Evolutionary conservation across 179 eudicot genomes (phyloP).

Genomic region (Vitellaria paradoxa): DNA sequence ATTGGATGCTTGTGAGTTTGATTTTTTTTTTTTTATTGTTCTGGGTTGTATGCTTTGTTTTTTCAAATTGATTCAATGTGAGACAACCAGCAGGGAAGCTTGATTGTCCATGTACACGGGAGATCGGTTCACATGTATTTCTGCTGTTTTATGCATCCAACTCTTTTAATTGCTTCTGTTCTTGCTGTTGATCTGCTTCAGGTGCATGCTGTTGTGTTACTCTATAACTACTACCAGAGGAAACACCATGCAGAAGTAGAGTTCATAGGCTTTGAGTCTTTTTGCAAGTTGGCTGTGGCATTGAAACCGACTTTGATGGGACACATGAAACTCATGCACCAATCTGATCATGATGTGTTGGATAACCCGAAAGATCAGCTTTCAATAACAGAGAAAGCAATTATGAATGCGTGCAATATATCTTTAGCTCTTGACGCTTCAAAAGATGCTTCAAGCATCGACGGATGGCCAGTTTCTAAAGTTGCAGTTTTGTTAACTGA

Average conservation of each 20-base stretch:
- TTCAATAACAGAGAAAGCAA: conserved; percentile 69
- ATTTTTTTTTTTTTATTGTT: not conserved
- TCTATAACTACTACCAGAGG: conserved; percentile 87
- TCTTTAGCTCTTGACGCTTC: conserved; percentile 54
- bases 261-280: conserved; percentile 58
- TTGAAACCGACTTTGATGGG: conserved; percentile 49
- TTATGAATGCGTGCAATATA: conserved; percentile 63
- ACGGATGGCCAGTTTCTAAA: conserved; percentile 65
- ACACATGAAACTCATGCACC: conserved; percentile 45
- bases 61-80: not conserved
- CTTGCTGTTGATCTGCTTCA: conserved; percentile 26
- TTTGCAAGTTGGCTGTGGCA: conserved; percentile 68
- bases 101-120: not conserved
- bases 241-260: conserved; percentile 45
- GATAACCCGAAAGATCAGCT: conserved; percentile 45
- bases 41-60: not conserved
- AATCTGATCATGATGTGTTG: conserved; percentile 25
- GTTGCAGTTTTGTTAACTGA: conserved; percentile 71
- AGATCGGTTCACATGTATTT: not conserved
- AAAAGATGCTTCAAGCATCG: conserved; percentile 29
- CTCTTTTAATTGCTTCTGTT: conserved; percentile 1
- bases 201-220: conserved; percentile 92
- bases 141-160: not conserved
- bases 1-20: not conserved
- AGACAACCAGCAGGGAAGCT: not conserved